phyloP scores from a whole-genome alignment of 2,329 filamentous ascomycete species.

The Fulvia fulva region DNA sequence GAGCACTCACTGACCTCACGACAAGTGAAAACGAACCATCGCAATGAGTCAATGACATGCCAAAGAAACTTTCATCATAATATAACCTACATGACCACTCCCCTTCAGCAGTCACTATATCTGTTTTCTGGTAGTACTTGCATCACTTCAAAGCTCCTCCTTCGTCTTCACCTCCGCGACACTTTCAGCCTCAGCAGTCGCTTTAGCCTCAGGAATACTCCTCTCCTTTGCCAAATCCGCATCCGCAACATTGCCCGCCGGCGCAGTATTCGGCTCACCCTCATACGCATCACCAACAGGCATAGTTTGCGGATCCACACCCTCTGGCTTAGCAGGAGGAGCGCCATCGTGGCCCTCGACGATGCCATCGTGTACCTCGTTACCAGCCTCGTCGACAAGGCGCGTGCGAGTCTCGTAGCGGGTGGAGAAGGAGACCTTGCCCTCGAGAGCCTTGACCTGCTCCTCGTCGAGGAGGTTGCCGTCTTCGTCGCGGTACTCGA shows the following conservation, averaged over 20 bases:
- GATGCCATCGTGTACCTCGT: conserved; percentile 60
- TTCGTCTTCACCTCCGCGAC: conserved; percentile 20
- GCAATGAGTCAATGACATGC: background rate
- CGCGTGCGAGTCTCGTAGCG: conserved; percentile 92
- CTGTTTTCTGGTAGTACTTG: background rate
- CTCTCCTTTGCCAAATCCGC: conserved; percentile 45
- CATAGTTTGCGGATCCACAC: conserved; percentile 55
- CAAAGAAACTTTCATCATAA: background rate
- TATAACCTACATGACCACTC: background rate
- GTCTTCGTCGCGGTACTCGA: conserved; percentile 93
- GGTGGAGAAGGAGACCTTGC: conserved; percentile 93
- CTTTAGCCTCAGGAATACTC: conserved; percentile 34
- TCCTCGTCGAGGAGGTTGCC: conserved; percentile 83
- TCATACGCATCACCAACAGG: conserved; percentile 43
- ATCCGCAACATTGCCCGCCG: conserved; percentile 38
- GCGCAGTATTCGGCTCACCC: conserved; percentile 36
- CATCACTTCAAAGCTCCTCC: conserved; percentile 24
- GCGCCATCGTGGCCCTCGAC: conserved; percentile 47
- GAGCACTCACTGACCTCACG: too few species aligned
- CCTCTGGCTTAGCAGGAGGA: conserved; percentile 18
- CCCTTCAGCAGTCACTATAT: background rate
- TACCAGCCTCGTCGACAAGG: conserved; percentile 73
- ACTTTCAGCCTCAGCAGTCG: conserved; percentile 25
- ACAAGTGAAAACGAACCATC: too few species aligned
- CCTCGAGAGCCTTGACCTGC: conserved; percentile 77